Conservation (phyloP, 192 early-diverging fungal species). For the Entophlyctis luteolus region DNA sequence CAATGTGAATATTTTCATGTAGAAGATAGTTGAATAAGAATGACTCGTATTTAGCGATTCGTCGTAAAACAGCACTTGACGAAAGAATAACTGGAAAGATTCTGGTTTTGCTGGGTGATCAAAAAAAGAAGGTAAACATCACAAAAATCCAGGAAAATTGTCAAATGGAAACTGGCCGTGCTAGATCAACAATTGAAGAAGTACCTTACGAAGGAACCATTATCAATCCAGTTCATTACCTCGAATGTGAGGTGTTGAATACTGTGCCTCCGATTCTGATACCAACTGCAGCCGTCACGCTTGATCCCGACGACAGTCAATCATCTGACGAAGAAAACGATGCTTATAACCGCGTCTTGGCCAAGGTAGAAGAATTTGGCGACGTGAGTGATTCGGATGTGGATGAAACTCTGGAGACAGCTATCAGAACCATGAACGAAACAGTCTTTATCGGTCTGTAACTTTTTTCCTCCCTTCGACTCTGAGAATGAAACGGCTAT, state of each 20-base stretch:
- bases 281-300: background rate
- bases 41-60: no score
- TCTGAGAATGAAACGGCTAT: background rate
- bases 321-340: conserved; percentile 40
- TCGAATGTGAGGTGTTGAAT: conserved; percentile 24
- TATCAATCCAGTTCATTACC: conserved; percentile 19
- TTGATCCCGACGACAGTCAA: conserved; percentile 10
- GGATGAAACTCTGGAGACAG: conserved; percentile 50
- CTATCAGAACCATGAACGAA: conserved; percentile 46
- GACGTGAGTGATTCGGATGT: conserved; percentile 38
- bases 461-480: background rate
- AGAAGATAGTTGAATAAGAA: no score
- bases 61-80: no score
- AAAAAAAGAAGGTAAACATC: no score
- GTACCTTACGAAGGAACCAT: conserved; percentile 21
- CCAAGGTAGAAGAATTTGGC: conserved; percentile 42
- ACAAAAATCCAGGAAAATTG: no score
- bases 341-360: conserved; percentile 36
- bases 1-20: no score
- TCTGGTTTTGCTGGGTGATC: no score
- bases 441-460: conserved; percentile 35
- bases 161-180: no score
- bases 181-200: background rate
- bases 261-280: background rate
- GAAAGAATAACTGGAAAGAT: no score